Conservation (phyloP, 2,329 filamentous ascomycete species). For the Botrytis paeoniae region DNA sequence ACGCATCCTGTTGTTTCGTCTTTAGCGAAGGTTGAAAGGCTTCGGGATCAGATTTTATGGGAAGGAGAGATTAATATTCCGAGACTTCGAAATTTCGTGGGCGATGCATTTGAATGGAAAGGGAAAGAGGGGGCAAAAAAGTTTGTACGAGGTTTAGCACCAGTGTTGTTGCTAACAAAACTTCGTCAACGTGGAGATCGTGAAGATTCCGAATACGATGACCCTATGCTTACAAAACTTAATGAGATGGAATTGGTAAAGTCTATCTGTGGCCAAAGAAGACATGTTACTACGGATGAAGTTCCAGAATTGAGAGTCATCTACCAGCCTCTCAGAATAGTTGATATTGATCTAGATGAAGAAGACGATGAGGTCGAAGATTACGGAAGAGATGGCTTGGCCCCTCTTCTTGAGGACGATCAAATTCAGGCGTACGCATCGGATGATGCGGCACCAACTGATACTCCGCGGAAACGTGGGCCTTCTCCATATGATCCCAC, state of each 20-base stretch:
- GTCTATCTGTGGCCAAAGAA: constrained; percentile 64
- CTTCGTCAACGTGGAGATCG: constrained; percentile 45
- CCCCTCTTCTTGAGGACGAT: constrained; percentile 61
- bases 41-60: constrained; percentile 57
- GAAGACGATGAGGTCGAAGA: constrained; percentile 53
- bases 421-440: constrained; percentile 46
- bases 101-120: constrained; percentile 83
- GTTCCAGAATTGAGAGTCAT: constrained; percentile 75
- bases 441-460: constrained; percentile 25
- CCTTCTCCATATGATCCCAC: constrained; percentile 60
- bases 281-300: constrained; percentile 71
- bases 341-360: constrained; percentile 70
- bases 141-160: constrained; percentile 76
- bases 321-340: constrained; percentile 72
- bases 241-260: constrained; percentile 56
- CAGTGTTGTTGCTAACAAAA: constrained; percentile 66
- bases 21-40: constrained; percentile 50
- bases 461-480: constrained; percentile 38
- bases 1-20: constrained; percentile 80
- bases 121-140: constrained; percentile 76
- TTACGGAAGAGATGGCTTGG: constrained; percentile 52
- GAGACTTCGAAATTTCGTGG: constrained; percentile 69
- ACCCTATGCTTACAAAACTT: constrained; percentile 41
- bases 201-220: constrained; percentile 38
- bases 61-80: constrained; percentile 61